Evolutionary conservation across 768 basidiomycete genomes (phyloP).

Genomic region (Tulasnella calospora): DNA sequence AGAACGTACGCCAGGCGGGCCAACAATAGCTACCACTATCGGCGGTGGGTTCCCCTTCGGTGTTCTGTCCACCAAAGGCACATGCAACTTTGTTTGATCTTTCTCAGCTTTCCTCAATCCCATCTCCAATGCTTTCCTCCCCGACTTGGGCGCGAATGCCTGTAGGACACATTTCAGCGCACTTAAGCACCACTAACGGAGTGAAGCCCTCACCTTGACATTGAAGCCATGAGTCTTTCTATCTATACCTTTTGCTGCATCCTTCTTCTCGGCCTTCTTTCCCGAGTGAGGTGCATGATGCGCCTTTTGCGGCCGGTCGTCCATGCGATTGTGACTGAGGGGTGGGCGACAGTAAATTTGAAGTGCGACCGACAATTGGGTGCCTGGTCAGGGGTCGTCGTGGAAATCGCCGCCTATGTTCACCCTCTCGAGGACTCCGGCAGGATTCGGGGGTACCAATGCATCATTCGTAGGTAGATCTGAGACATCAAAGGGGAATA

Average conservation of each 20-base stretch:
- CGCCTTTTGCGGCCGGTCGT: slow-evolving; percentile 72
- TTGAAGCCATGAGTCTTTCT: slow-evolving; percentile 76
- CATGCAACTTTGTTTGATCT: slow-evolving; percentile 92
- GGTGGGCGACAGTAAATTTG: slow-evolving; percentile 13
- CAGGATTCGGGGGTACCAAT: background rate
- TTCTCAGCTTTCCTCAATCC: slow-evolving; percentile 87
- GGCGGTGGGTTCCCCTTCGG: slow-evolving; percentile 90
- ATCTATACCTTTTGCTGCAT: slow-evolving; percentile 56
- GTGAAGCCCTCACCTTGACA: slow-evolving; percentile 66
- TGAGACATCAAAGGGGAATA: background rate
- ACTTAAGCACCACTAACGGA: background rate
- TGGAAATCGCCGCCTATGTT: background rate
- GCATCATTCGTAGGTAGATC: background rate
- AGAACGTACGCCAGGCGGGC: slow-evolving; percentile 72
- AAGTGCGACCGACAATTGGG: background rate
- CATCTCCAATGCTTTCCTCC: slow-evolving; percentile 80
- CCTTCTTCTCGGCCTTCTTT: slow-evolving; percentile 70
- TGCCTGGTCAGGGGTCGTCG: background rate
- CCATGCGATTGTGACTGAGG: slow-evolving; percentile 44
- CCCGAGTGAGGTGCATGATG: slow-evolving; percentile 73
- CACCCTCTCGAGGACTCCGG: background rate
- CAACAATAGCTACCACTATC: slow-evolving; percentile 89
- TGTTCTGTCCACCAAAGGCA: slow-evolving; percentile 90
- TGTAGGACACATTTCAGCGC: slow-evolving; percentile 24
- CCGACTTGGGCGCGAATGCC: slow-evolving; percentile 94